These are phyloP conservation scores for Coprinopsis sp. DNA, from an alignment of 768 basidiomycete genomes.

Conservation along the genomic window DNA sequence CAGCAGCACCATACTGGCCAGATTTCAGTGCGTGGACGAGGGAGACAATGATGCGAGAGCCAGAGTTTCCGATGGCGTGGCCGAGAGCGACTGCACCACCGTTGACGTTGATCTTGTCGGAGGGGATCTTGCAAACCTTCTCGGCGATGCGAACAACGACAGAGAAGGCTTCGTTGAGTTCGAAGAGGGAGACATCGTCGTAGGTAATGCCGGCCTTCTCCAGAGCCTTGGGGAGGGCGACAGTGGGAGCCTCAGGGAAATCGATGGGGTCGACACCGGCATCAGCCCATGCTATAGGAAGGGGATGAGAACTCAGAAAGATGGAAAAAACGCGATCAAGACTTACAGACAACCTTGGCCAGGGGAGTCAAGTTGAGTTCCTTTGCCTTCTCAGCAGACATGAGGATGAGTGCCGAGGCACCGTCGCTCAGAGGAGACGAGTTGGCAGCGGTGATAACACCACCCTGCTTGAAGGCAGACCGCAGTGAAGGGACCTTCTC, in stretches of 20 bases:
- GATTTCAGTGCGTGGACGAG: conserved; percentile 86
- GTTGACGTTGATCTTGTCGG: conserved; percentile 85
- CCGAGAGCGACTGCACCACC: conserved; percentile 96
- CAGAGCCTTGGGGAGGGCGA: conserved; percentile 85
- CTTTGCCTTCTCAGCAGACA: conserved; percentile 88
- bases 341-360: conserved; percentile 91
- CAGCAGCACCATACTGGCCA: conserved; percentile 93
- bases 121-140: conserved; percentile 79
- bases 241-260: conserved; percentile 92
- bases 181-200: conserved; percentile 86
- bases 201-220: conserved; percentile 78
- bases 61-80: conserved; percentile 95
- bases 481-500: conserved; percentile 88
- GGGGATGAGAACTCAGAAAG: conserved; percentile 11
- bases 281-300: conserved; percentile 81
- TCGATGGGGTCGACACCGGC: conserved; percentile 95
- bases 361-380: conserved; percentile 89
- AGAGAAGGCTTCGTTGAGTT: conserved; percentile 98
- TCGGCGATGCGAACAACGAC: conserved; percentile 89
- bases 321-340: conserved; percentile 2
- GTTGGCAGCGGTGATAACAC: conserved; percentile 94
- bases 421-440: conserved; percentile 94
- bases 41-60: conserved; percentile 90
- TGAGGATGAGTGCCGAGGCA: conserved; percentile 91
- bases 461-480: conserved; percentile 87